Percentiles rank a stretch among this genome's conserved stretches.
These are phyloP conservation scores for Ambrosiella cleistominuta DNA, from an alignment of 2,329 filamentous ascomycete genomes.

Conservation along the genomic window DNA sequence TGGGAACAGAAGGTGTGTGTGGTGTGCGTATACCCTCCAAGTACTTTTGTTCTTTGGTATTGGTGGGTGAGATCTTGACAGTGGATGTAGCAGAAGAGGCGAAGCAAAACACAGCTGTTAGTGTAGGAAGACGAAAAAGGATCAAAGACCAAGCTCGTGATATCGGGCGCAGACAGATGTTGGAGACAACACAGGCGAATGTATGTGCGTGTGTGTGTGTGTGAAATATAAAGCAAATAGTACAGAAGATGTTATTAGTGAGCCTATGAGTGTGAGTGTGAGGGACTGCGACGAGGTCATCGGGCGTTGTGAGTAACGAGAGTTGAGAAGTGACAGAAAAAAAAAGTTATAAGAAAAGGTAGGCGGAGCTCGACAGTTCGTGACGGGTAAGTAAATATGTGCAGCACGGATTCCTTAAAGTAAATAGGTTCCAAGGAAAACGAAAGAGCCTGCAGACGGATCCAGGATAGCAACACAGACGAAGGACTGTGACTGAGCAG, in stretches of 20 bases:
- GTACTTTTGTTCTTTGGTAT: background rate
- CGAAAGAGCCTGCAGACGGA: background rate
- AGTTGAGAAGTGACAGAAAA: background rate
- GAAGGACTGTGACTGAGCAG: background rate
- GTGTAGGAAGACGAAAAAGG: background rate
- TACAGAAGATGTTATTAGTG: background rate
- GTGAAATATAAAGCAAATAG: background rate
- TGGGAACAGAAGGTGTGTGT: background rate
- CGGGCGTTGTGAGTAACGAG: too few relatives aligned
- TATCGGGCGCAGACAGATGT: background rate
- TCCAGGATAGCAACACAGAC: background rate
- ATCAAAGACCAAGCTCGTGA: background rate
- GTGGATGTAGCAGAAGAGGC: background rate
- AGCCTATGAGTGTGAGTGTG: too few relatives aligned
- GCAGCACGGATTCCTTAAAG: background rate
- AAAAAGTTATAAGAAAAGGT: slow-evolving; percentile 1
- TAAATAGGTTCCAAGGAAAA: background rate
- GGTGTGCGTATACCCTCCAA: background rate
- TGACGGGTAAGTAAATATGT: background rate
- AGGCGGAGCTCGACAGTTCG: background rate
- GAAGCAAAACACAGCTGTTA: background rate
- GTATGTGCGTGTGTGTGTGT: background rate
- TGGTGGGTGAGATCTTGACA: background rate
- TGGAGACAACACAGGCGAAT: background rate
- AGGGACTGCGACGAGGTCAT: too few relatives aligned